Conservation (phyloP, 129 eudicot species). For the Tanacetum coccineum region DNA sequence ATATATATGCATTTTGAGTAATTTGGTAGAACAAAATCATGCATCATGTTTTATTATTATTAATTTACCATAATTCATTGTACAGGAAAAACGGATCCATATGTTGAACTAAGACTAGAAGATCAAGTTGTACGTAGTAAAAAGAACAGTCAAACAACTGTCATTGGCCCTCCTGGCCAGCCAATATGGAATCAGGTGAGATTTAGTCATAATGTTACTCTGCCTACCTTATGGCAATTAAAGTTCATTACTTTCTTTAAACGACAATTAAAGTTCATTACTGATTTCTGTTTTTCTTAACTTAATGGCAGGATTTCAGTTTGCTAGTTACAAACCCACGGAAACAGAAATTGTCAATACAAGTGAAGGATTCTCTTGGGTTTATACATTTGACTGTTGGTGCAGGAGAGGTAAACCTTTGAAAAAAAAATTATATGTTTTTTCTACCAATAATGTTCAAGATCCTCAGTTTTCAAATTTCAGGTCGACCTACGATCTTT, state of each 20-base stretch:
- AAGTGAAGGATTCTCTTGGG: constrained; percentile 84
- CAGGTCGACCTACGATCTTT: constrained; percentile 83
- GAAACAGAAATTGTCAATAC: constrained; percentile 59
- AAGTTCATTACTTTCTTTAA: no score
- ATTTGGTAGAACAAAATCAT: background rate
- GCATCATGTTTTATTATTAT: background rate
- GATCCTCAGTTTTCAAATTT: background rate
- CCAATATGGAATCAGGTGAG: constrained; percentile 98
- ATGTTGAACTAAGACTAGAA: constrained; percentile 16
- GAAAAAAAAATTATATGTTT: no score
- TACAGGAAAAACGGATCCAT: constrained; percentile 10
- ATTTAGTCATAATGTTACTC: constrained; percentile 5
- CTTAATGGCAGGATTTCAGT: constrained; percentile 63
- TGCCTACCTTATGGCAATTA: background rate
- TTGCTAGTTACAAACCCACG: constrained; percentile 82
- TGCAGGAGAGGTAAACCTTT: constrained; percentile 65
- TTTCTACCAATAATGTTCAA: background rate
- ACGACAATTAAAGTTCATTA: background rate
- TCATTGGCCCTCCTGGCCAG: constrained; percentile 84
- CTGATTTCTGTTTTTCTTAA: constrained; percentile 11
- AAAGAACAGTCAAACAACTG: constrained; percentile 89
- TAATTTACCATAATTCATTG: background rate
- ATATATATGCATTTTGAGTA: background rate
- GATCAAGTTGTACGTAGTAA: constrained; percentile 14
- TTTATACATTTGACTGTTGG: constrained; percentile 72